Evolutionary conservation across 163 green algal species (phyloP).

Genomic region (Chlamydomonas reinhardtii): DNA sequence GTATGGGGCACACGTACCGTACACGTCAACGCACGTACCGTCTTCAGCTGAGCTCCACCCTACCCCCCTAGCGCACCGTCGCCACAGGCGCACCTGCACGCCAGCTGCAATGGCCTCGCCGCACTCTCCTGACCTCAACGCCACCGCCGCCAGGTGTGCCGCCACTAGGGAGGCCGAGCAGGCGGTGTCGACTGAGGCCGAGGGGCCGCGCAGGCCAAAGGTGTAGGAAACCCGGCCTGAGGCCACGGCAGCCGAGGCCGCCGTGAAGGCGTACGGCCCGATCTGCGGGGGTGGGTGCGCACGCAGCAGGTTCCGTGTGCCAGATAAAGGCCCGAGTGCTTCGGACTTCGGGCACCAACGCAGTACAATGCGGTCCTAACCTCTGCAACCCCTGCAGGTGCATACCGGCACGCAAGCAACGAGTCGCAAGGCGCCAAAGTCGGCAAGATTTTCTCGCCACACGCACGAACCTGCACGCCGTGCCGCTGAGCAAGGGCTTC

Average conservation of each 20-base stretch:
- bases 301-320: no score
- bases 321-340: no score
- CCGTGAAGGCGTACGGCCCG: slow-evolving; percentile 64
- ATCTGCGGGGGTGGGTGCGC: slow-evolving; percentile 38
- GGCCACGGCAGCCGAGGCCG: slow-evolving; percentile 56
- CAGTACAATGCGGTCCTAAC: no score
- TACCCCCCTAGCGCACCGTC: no score
- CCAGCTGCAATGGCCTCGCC: slow-evolving; percentile 51
- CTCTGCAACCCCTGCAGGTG: no score
- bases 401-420: no score
- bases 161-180: slow-evolving; percentile 89
- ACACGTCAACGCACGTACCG: no score
- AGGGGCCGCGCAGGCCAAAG: slow-evolving; percentile 79
- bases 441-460: no score
- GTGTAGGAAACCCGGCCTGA: slow-evolving; percentile 82
- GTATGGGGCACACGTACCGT: no score
- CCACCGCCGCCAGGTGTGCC: slow-evolving; percentile 73
- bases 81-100: slow-evolving; percentile 7
- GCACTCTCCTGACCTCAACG: slow-evolving; percentile 71
- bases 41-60: no score
- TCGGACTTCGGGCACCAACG: no score
- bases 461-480: slow-evolving; percentile 31
- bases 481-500: slow-evolving; percentile 38
- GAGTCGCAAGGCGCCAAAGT: no score
- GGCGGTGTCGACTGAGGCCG: slow-evolving; percentile 87